Percentiles rank a stretch among this genome's conserved stretches.
phyloP scores from a whole-genome alignment of 345 rosid genomes.

The Moricandia arvensis region DNA sequence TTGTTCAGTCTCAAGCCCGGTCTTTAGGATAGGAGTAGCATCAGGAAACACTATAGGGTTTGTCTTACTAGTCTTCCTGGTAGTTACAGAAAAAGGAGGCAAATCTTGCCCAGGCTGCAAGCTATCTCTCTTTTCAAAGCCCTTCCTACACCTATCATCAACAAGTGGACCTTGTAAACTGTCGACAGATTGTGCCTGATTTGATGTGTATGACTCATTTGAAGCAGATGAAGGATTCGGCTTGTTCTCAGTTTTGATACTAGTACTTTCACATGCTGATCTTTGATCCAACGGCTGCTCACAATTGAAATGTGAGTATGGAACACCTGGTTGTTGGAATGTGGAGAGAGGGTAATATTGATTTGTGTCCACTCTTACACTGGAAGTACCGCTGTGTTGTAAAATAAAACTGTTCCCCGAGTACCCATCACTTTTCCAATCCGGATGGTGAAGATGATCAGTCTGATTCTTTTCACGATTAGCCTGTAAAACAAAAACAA shows the following conservation, averaged over 20 bases:
- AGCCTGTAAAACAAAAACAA: slow-evolving; percentile 41
- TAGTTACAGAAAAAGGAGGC: slow-evolving; percentile 17
- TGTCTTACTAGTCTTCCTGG: background rate
- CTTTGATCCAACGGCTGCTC: slow-evolving; percentile 48
- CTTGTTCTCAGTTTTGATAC: slow-evolving; percentile 49
- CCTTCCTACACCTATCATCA: slow-evolving; percentile 38
- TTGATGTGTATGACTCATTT: slow-evolving; percentile 58
- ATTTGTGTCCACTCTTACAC: slow-evolving; percentile 38
- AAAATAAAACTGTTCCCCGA: slow-evolving; percentile 47
- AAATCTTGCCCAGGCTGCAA: slow-evolving; percentile 32
- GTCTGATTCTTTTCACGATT: slow-evolving; percentile 44
- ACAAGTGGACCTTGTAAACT: slow-evolving; percentile 40
- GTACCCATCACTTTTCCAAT: slow-evolving; percentile 44
- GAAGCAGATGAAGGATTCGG: slow-evolving; percentile 45
- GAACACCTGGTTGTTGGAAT: slow-evolving; percentile 25
- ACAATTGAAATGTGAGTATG: slow-evolving; percentile 37
- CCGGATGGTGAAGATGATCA: slow-evolving; percentile 41
- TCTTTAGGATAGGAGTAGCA: slow-evolving; percentile 45
- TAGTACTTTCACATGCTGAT: slow-evolving; percentile 50
- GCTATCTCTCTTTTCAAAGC: slow-evolving; percentile 36
- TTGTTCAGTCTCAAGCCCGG: slow-evolving; percentile 41
- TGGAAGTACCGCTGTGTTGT: slow-evolving; percentile 36
- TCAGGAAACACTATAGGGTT: slow-evolving; percentile 17
- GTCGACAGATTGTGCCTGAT: slow-evolving; percentile 48
- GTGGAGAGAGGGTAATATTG: slow-evolving; percentile 35